phyloP scores from a whole-genome alignment of 23 red algal genomes.

The Agarophyton chilense region DNA sequence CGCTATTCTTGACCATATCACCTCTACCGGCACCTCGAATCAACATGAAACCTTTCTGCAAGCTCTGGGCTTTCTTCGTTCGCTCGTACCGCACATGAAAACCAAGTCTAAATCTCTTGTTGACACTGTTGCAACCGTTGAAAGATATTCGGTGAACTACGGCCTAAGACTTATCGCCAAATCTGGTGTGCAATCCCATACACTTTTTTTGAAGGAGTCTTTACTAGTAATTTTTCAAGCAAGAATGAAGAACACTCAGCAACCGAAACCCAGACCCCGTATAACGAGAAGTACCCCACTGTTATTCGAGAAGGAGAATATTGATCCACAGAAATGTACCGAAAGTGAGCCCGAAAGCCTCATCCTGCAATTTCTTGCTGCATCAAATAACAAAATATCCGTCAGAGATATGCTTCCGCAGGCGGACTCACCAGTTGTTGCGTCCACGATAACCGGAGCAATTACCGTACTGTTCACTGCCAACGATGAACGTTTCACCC shows the following conservation, averaged over 20 bases:
- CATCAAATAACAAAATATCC: not conserved
- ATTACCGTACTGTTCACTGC: constrained; percentile 26
- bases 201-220: not conserved
- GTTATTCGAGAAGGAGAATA: not conserved
- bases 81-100: constrained; percentile 13
- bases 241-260: not conserved
- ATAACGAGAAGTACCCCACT: not conserved
- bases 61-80: not conserved
- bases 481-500: not conserved
- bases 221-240: not conserved
- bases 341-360: not conserved
- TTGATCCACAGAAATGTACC: not conserved
- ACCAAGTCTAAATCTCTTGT: constrained; percentile 15
- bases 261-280: not conserved
- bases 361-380: not conserved
- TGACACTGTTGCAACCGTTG: not conserved
- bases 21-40: not conserved
- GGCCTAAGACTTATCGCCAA: not conserved
- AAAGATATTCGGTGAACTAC: constrained; percentile 29
- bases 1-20: constrained; percentile 5
- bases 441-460: constrained; percentile 23
- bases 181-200: not conserved
- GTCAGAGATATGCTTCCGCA: constrained; percentile 5
- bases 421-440: constrained; percentile 23
- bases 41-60: constrained; percentile 9